Evolutionary conservation across 2,329 filamentous ascomycete species (phyloP), one percentile per base, ranked within the genome.

Genomic region (Penicillium expansum): DNA sequence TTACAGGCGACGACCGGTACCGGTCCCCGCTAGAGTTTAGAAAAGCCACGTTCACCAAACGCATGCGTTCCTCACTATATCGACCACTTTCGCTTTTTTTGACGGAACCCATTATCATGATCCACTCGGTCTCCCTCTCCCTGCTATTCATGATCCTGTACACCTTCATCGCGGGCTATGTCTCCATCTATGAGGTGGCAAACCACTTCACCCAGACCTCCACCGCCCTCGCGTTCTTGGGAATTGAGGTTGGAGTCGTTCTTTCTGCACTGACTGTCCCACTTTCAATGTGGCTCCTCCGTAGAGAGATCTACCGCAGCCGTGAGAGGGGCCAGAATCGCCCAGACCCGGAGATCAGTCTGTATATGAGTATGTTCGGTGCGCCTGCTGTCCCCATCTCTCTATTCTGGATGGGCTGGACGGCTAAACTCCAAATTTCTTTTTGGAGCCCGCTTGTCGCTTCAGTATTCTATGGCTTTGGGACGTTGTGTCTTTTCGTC

Each of bases 331-430:
- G 76, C 7, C 71, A 76, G 1, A 61, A 65, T 5, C 63, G 68
- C 11, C 70, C 83, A 7, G 71, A 77, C 3, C 82, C 82, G 0
- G 83, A 86, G 56, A 80, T 82, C 38, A 74, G 82, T 6, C 70
- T 86, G 0, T 83, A 78, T 74, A 82, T 77, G 48, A 75, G 76
- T 3, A 84, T 85, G 69, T 70, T 82, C 4, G 77, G 77, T 1
- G 77, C 80, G 0, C 77, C 80, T 0, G 68, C 76, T 0, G 75
- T 86, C 1, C 81, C 83, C 0, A 70, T 83, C 30, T 74, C 73
- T 1, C 71, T 85, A 3, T 83, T 86, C 67, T 86, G 82, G 82
- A 81, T 86, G 70, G 83, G 77, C 0, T 85, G 82, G 83, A 83
- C 79, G 0, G 73, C 75, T 35, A 73, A 76, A 53, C 48, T 68